Conservation (phyloP, 2,329 filamentous ascomycete species). For the Colletotrichum liaoningense region DNA sequence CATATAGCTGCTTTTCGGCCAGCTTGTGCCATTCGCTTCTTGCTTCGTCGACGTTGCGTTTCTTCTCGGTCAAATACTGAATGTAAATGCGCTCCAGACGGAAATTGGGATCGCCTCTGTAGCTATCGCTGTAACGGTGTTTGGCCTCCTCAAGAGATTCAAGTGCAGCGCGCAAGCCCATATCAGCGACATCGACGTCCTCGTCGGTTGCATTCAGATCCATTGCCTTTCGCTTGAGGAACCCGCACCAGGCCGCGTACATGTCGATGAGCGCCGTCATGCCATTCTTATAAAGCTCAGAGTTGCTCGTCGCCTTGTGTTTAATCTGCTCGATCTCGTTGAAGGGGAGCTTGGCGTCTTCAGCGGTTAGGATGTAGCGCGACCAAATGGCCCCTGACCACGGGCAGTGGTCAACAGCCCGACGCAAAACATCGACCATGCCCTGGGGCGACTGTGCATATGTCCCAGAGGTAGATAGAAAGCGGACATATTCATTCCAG, state of each 20-base stretch:
- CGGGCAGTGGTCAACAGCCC: conserved; percentile 90
- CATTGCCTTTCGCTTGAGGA: conserved; percentile 88
- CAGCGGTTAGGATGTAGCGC: conserved; percentile 85
- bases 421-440: conserved; percentile 78
- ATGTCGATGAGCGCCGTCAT: conserved; percentile 92
- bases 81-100: conserved; percentile 92
- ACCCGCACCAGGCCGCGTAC: conserved; percentile 94
- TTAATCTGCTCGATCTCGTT: conserved; percentile 89
- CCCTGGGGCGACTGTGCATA: conserved; percentile 52
- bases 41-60: conserved; percentile 80
- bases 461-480: conserved; percentile 66
- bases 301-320: conserved; percentile 88
- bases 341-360: conserved; percentile 81
- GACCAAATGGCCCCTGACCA: conserved; percentile 95
- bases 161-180: conserved; percentile 86
- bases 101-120: conserved; percentile 88
- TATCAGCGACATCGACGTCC: conserved; percentile 88
- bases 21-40: conserved; percentile 82
- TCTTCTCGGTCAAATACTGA: conserved; percentile 89
- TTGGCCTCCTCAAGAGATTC: conserved; percentile 87
- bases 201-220: conserved; percentile 79
- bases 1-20: conserved; percentile 70
- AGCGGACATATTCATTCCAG: conserved; percentile 88
- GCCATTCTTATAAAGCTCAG: conserved; percentile 85
- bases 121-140: conserved; percentile 77